Evolutionary conservation across 192 early-diverging fungal species (phyloP).

Genomic region (Entomortierella parvispora): DNA sequence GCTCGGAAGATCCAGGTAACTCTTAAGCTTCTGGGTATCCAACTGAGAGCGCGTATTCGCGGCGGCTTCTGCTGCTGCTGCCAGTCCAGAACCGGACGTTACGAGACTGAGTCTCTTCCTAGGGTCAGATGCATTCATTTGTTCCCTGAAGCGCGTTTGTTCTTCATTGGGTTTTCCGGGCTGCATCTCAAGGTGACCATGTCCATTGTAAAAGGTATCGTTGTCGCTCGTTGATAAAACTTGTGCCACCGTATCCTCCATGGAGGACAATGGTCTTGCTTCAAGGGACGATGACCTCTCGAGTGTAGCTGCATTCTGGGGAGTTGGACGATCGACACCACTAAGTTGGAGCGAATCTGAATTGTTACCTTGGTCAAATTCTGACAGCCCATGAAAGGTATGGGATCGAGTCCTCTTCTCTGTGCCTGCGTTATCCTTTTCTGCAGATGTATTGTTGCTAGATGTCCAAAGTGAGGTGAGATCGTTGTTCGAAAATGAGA

Average conservation of each 20-base stretch:
- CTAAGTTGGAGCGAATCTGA: too few species aligned
- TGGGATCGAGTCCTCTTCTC: constrained; percentile 20
- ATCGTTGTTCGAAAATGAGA: constrained; percentile 39
- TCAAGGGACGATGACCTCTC: too few species aligned
- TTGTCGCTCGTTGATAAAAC: too few species aligned
- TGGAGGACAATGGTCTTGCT: too few species aligned
- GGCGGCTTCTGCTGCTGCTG: constrained; percentile 10
- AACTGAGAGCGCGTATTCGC: constrained; percentile 6
- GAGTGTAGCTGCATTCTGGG: too few species aligned
- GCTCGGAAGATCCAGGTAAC: constrained; percentile 18
- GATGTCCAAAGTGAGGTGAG: constrained; percentile 16
- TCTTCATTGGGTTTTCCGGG: not conserved
- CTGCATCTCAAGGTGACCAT: not conserved
- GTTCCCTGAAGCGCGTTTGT: not conserved
- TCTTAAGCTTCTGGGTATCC: constrained; percentile 1
- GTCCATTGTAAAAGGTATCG: too few species aligned
- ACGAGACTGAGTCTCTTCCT: constrained; percentile 31
- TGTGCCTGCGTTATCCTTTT: constrained; percentile 1
- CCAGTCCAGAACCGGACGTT: constrained; percentile 30
- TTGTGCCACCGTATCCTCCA: too few species aligned
- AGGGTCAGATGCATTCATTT: not conserved
- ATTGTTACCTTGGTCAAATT: constrained; percentile 7
- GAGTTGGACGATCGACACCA: too few species aligned
- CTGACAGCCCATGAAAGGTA: constrained; percentile 20
- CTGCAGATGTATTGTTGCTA: not conserved